Percentiles rank a stretch among this genome's conserved stretches.
phyloP scores from a whole-genome alignment of 352 stramenopile genomes.

The Phytophthora citrophthora region DNA sequence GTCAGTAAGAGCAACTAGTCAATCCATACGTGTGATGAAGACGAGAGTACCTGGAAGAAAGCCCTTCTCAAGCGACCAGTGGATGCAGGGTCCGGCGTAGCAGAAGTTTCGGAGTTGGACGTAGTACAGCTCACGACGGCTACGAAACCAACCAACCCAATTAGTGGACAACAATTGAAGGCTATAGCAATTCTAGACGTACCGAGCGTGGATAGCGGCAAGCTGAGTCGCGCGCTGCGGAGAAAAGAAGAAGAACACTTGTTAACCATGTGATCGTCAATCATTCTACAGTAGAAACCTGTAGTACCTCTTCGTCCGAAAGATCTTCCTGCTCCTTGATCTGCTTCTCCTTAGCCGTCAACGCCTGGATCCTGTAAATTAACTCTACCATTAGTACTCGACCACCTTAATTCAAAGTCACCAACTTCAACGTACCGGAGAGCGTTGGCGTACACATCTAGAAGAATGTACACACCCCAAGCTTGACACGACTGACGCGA shows the following conservation, averaged over 20 bases:
- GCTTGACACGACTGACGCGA: constrained; percentile 75
- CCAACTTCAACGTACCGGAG: constrained; percentile 50
- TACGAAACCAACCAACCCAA: constrained; percentile 24
- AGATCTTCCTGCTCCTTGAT: constrained; percentile 57
- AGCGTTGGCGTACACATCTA: constrained; percentile 84
- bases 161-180: constrained; percentile 1
- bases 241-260: neutral
- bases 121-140: constrained; percentile 78
- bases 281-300: neutral
- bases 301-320: constrained; percentile 57
- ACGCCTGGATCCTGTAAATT: constrained; percentile 54
- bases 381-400: neutral
- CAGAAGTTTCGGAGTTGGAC: constrained; percentile 84
- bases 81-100: constrained; percentile 79
- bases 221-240: constrained; percentile 49
- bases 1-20: neutral
- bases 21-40: no score
- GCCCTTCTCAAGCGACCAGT: constrained; percentile 80
- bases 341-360: constrained; percentile 67
- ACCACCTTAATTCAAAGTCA: neutral
- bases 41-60: constrained; percentile 60
- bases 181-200: constrained; percentile 1
- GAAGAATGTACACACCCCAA: constrained; percentile 76
- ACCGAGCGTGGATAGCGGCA: constrained; percentile 56
- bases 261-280: neutral